phyloP scores from a whole-genome alignment of 805 yeast genomes.

The Lipomyces starkeyi region DNA sequence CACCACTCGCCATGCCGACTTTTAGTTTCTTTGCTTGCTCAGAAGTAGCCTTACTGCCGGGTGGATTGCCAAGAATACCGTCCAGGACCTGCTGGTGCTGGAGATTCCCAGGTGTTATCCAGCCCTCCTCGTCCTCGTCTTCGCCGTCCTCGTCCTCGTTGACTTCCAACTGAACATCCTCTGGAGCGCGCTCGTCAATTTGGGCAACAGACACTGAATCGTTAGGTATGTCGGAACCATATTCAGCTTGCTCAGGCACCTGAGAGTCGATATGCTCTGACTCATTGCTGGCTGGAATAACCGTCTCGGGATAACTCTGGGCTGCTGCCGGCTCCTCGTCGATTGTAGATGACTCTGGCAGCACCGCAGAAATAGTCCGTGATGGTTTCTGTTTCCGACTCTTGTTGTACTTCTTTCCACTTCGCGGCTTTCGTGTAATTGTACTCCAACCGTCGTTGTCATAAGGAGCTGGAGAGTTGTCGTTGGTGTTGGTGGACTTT shows the following conservation, averaged over 20 bases:
- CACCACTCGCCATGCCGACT: slow-evolving; percentile 91
- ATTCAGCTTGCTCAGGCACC: not conserved
- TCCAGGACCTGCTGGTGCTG: slow-evolving; percentile 69
- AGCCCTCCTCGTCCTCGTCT: slow-evolving; percentile 82
- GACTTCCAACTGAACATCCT: slow-evolving; percentile 22
- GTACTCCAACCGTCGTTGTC: slow-evolving; percentile 36
- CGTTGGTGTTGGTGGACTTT: not conserved
- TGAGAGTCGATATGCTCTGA: not conserved
- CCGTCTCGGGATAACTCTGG: not conserved
- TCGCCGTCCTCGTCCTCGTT: slow-evolving; percentile 53
- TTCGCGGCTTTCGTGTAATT: slow-evolving; percentile 23
- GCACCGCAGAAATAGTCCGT: not conserved
- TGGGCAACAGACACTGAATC: slow-evolving; percentile 12
- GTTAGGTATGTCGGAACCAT: not conserved
- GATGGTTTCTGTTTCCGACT: not conserved
- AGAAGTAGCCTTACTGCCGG: slow-evolving; percentile 50
- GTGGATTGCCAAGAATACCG: slow-evolving; percentile 42
- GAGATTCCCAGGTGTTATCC: slow-evolving; percentile 92
- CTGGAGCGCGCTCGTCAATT: slow-evolving; percentile 35
- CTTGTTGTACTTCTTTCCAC: slow-evolving; percentile 15
- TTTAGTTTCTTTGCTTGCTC: slow-evolving; percentile 54
- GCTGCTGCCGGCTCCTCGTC: not conserved
- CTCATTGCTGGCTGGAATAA: not conserved
- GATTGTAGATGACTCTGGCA: not conserved
- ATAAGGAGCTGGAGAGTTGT: not conserved